Conservation (phyloP, 2,329 filamentous ascomycete genomes). For the Neopestalotiopsis rosae region DNA sequence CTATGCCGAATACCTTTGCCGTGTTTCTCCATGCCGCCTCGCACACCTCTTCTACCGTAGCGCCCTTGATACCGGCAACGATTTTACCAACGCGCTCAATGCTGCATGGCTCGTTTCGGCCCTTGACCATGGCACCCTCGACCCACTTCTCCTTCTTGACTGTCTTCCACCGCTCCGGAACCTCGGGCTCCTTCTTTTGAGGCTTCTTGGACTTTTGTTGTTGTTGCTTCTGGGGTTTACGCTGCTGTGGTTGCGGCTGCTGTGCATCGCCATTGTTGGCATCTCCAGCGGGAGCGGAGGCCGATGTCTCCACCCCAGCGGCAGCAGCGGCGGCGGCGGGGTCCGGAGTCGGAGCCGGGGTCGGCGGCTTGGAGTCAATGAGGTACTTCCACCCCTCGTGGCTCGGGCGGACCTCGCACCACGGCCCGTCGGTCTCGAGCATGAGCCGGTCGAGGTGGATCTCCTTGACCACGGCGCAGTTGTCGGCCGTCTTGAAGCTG, state of each 20-base stretch:
- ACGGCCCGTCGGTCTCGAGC: constrained; percentile 96
- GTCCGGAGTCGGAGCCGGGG: constrained; percentile 11
- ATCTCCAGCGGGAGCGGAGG: not conserved
- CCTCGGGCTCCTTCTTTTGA: constrained; percentile 68
- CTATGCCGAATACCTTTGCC: constrained; percentile 77
- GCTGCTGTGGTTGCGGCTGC: constrained; percentile 24
- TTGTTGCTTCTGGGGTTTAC: constrained; percentile 17
- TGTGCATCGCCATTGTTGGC: constrained; percentile 21
- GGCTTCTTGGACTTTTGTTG: constrained; percentile 41
- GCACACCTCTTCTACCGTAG: constrained; percentile 80
- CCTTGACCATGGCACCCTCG: constrained; percentile 88
- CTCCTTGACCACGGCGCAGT: constrained; percentile 81
- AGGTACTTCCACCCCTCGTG: constrained; percentile 83
- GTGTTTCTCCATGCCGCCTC: constrained; percentile 89
- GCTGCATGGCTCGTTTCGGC: constrained; percentile 88
- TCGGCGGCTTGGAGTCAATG: constrained; percentile 40
- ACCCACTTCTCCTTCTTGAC: constrained; percentile 98
- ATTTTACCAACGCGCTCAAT: constrained; percentile 89
- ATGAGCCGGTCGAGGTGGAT: constrained; percentile 83
- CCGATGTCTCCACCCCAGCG: constrained; percentile 18
- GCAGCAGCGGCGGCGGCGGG: constrained; percentile 11
- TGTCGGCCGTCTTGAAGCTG: constrained; percentile 92
- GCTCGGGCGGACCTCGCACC: constrained; percentile 91
- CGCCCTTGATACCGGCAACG: constrained; percentile 83
- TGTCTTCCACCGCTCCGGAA: constrained; percentile 75